Percentiles rank a stretch among this genome's conserved stretches.
These are phyloP conservation scores for Diutina sp. DNA, from an alignment of 1,139 yeast species.

Conservation along the genomic window DNA sequence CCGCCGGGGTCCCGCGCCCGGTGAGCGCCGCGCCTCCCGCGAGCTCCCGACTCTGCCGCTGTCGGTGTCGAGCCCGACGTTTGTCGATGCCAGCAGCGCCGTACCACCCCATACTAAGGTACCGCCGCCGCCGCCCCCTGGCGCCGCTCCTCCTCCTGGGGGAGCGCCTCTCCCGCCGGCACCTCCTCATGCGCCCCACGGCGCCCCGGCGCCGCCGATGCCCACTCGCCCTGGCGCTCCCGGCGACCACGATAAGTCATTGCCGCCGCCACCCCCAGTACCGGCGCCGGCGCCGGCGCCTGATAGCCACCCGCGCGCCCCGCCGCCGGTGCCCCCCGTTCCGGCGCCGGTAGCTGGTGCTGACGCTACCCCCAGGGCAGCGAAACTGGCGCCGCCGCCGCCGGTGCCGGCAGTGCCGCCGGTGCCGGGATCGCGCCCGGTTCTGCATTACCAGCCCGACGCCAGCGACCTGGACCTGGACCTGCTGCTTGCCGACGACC, in stretches of 20 bases:
- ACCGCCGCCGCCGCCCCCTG: slow-evolving; percentile 7
- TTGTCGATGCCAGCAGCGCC: slow-evolving; percentile 4
- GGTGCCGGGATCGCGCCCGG: neutral
- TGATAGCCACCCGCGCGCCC: neutral
- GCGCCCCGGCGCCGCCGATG: neutral
- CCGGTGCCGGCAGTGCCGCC: neutral
- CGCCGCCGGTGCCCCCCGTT: neutral
- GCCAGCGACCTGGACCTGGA: neutral
- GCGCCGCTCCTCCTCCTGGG: slow-evolving; percentile 1
- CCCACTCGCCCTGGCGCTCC: neutral
- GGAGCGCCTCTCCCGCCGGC: slow-evolving; percentile 2
- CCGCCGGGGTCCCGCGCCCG: slow-evolving; percentile 7
- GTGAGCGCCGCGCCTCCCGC: neutral
- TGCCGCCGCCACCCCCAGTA: neutral
- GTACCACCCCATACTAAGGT: slow-evolving; percentile 6
- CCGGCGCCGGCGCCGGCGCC: neutral
- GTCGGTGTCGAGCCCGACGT: slow-evolving; percentile 4
- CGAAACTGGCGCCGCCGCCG: neutral
- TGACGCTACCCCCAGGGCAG: neutral
- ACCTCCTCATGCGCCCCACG: neutral
- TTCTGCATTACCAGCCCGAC: neutral
- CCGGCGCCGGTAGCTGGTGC: neutral
- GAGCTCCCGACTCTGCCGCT: neutral
- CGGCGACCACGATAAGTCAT: neutral
- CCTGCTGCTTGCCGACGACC: neutral